A percentile compares a stretch with the other conserved stretches of the same genome.
phyloP scores from a whole-genome alignment of 108 stramenopile genomes.

The Epithemia pelagica region DNA sequence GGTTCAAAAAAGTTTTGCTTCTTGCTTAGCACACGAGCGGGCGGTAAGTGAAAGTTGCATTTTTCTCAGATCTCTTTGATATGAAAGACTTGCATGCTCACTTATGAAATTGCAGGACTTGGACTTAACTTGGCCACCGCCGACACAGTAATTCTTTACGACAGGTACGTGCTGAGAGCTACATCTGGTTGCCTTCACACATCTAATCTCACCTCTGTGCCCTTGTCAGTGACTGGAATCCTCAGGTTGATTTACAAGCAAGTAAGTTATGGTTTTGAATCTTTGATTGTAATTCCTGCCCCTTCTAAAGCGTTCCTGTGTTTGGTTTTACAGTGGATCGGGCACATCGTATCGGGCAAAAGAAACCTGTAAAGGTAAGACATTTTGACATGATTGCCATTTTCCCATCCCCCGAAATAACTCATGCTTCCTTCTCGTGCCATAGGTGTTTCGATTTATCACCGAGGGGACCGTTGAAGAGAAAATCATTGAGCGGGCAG shows the following conservation, averaged over 20 bases:
- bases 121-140: conserved; percentile 98
- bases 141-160: conserved; percentile 97
- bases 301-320: too few relatives aligned
- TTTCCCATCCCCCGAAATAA: too few relatives aligned
- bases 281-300: too few relatives aligned
- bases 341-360: conserved; percentile 55
- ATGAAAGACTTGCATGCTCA: neutral
- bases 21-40: conserved; percentile 90
- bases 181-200: too few relatives aligned
- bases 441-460: conserved; percentile 91
- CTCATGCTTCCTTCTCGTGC: too few relatives aligned
- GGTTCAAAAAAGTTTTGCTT: conserved; percentile 91
- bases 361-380: conserved; percentile 81
- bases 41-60: neutral
- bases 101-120: conserved; percentile 72
- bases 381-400: neutral
- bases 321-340: too few relatives aligned
- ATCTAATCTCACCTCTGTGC: neutral
- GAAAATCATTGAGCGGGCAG: conserved; percentile 98
- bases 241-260: conserved; percentile 93
- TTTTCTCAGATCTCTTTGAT: neutral
- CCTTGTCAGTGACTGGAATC: conserved; percentile 58
- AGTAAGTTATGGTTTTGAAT: too few relatives aligned
- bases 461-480: conserved; percentile 98
- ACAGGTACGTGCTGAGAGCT: conserved; percentile 39